Base-by-base conservation (phyloP, 2,329 filamentous ascomycete species). In the Daldinia eschscholtzii region DNA sequence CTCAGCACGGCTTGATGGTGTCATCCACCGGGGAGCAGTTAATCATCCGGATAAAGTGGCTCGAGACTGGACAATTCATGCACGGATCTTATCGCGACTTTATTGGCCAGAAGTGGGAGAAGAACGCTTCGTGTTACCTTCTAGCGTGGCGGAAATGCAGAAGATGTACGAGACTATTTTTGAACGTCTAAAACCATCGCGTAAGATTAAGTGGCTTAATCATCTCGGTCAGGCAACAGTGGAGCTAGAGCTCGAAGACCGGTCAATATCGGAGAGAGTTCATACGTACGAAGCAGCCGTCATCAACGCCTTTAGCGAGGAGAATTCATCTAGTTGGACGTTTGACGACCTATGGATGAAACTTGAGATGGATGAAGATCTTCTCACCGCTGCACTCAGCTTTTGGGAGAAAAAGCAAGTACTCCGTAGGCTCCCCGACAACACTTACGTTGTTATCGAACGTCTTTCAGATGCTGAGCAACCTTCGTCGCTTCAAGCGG, bases 101-200 rank as follows among this genome's bases (percentile, higher is more conserved):
- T 99, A 97, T 83, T 99, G 96, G 96, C 96, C 96, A 0, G 87
- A 90, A 9, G 84, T 97, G 23, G 88, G 92, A 57, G 87, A 90
- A 67, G 91, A 93, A 64, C 83, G 84, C 2, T 94, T 94, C 77
- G 78, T 82, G 23, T 83, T 94, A 2, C 93, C 93, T 0, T 67
- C 79, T 0, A 82, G 84, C 1, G 86, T 93, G 50, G 77, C 79
- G 1, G 80, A 85, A 3, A 82, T 92, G 33, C 93, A 97, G 78
- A 81, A 86, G 57, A 85, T 83, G 55, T 98, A 97, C 79, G 90
- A 91, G 64, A 79, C 84, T 4, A 91, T 91, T 13, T 98, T 97
- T 76, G 91, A 94, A 76, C 83, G 85, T 4, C 88, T 96, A 73
- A 98, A 98, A 78, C 86, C 91, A 30, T 91, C 92, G 61, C 90